Percentiles rank a stretch among this genome's conserved stretches.
Evolutionary conservation across 225 moss, liverwort and hornwort genomes (phyloP).

Genomic region (Physcomitrellopsis africana): DNA sequence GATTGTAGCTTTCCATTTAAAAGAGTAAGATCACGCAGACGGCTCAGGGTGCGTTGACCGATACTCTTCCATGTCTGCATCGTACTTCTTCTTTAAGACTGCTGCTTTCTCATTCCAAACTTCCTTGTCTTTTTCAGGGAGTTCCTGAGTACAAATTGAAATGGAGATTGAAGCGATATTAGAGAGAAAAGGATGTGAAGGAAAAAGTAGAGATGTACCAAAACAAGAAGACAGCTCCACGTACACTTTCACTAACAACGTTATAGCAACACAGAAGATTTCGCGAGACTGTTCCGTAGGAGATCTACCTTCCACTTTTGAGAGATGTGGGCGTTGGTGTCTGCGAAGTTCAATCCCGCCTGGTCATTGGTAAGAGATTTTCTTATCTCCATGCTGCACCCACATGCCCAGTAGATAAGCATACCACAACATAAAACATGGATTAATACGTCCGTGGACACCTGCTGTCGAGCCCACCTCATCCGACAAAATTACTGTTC

Average conservation of each 20-base stretch:
- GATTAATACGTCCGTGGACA: no score
- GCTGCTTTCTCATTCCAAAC: slow-evolving; percentile 61
- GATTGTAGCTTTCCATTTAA: slow-evolving; percentile 5
- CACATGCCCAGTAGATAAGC: slow-evolving; percentile 3
- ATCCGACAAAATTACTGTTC: neutral
- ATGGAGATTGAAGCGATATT: neutral
- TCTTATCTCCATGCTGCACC: slow-evolving; percentile 57
- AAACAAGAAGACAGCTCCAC: neutral
- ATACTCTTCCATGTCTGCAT: slow-evolving; percentile 58
- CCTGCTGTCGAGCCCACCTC: neutral
- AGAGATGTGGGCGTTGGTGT: slow-evolving; percentile 51
- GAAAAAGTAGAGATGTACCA: neutral
- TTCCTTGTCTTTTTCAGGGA: slow-evolving; percentile 58
- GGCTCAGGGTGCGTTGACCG: slow-evolving; percentile 44
- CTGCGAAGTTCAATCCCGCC: slow-evolving; percentile 51
- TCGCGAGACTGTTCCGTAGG: neutral
- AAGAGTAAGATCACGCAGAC: slow-evolving; percentile 11
- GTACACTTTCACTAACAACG: neutral
- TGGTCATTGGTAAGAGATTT: slow-evolving; percentile 42
- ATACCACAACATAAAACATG: neutral
- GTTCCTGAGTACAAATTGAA: slow-evolving; percentile 37
- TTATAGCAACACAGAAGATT: neutral
- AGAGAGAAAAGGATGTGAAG: neutral
- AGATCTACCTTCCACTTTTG: slow-evolving; percentile 61
- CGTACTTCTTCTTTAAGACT: slow-evolving; percentile 51